Evolutionary conservation across 805 yeast species (phyloP).

Genomic region (Kluyveromyces wickerhamii): DNA sequence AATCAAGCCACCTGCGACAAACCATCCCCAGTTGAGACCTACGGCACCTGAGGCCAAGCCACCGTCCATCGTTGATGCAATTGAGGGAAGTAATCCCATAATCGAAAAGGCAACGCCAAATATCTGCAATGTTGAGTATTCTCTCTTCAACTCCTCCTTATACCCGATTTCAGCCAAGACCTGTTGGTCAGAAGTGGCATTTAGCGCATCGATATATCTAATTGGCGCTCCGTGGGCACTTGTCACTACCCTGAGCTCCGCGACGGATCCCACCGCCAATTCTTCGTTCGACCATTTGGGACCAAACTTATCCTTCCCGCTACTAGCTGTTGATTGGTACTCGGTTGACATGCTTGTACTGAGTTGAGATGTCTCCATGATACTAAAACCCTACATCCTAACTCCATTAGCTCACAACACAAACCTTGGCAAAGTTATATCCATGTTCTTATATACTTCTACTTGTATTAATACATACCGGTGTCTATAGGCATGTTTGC

Average conservation of each 20-base stretch:
- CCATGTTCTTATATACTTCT: too few species aligned
- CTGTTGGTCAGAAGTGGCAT: conserved; percentile 15
- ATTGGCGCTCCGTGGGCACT: conserved; percentile 16
- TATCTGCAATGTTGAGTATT: conserved; percentile 50
- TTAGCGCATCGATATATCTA: conserved; percentile 13
- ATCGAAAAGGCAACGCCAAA: conserved; percentile 62
- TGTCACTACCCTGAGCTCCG: conserved; percentile 11
- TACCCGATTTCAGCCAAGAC: conserved; percentile 43
- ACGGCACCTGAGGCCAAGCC: conserved; percentile 46
- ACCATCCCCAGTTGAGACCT: conserved; percentile 61
- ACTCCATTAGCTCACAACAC: too few species aligned
- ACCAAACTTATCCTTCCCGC: too few species aligned
- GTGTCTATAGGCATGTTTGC: too few species aligned
- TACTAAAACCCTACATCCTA: too few species aligned
- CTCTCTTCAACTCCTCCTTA: conserved; percentile 55
- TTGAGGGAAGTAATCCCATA: conserved; percentile 58
- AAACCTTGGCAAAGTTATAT: too few species aligned
- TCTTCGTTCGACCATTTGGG: conserved; percentile 7
- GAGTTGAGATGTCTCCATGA: too few species aligned
- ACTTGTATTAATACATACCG: too few species aligned
- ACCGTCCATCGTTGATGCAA: conserved; percentile 36
- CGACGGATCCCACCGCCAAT: conserved; percentile 7
- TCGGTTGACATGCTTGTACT: too few species aligned
- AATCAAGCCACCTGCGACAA: conserved; percentile 46
- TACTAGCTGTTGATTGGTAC: too few species aligned